Percentiles rank a stretch among this genome's conserved stretches.
phyloP scores from a whole-genome alignment of 2,329 filamentous ascomycete genomes.

The Scytalidium sp. region DNA sequence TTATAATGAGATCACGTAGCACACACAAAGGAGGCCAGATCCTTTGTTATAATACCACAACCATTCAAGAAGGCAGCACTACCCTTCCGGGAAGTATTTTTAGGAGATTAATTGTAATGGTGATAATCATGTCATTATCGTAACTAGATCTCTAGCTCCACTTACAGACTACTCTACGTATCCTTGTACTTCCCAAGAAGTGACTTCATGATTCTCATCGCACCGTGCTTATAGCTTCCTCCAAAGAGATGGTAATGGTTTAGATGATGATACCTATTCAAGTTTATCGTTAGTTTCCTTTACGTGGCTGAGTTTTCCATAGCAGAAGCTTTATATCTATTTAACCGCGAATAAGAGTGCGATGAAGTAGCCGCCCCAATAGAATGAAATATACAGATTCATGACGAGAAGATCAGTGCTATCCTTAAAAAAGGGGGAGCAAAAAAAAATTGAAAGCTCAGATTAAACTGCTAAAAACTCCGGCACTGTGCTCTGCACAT shows the following conservation, averaged over 20 bases:
- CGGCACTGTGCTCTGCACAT: neutral
- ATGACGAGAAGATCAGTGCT: too few species aligned
- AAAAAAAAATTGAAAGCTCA: neutral
- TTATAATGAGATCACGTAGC: too few species aligned
- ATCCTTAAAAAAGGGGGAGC: neutral
- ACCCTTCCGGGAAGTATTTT: too few species aligned
- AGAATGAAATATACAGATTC: neutral
- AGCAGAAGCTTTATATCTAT: too few species aligned
- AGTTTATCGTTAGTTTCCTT: slow-evolving; percentile 3
- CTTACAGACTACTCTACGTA: neutral
- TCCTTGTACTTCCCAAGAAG: slow-evolving; percentile 69
- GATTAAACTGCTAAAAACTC: neutral
- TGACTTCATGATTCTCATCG: slow-evolving; percentile 74
- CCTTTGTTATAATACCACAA: too few species aligned
- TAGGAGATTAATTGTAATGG: too few species aligned
- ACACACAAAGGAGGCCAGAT: too few species aligned
- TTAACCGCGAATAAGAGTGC: too few species aligned
- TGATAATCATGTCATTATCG: neutral
- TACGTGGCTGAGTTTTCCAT: too few species aligned
- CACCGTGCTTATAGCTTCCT: slow-evolving; percentile 71
- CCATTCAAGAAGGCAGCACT: too few species aligned
- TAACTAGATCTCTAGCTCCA: neutral
- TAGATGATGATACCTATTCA: slow-evolving; percentile 74
- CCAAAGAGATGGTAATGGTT: slow-evolving; percentile 78
- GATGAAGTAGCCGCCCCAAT: neutral